Base-by-base conservation (phyloP, 2,329 filamentous ascomycete genomes). In the Aphanocladium album region DNA sequence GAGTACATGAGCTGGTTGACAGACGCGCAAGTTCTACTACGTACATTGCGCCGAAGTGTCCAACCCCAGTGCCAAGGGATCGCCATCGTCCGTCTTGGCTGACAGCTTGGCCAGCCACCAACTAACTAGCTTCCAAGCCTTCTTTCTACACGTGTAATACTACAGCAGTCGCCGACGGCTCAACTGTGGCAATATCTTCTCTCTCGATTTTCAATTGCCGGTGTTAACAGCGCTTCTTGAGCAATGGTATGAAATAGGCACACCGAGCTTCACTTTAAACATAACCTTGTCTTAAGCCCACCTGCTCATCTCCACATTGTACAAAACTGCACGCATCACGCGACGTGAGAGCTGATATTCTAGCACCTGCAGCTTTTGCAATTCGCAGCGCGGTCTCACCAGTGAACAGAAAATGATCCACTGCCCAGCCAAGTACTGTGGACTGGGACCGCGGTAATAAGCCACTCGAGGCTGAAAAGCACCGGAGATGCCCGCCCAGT, bases 381-480 rank as follows among this genome's bases (percentile, higher is more conserved):
- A 35, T 35, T 3, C 16, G 52, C 39, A 45, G 37, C 52, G 52
- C 52, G 21, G 50, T 27, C 39, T 27, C 35, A 23, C 16, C 21
- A 43, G 9, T 23, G 25, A 56, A 30, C 19, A 7, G 21, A 27
- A 5, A 19, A 1, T 52, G 49, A 46, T 53, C 39, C 57, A 59
- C 49, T 14, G 25, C 11, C 25, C 19, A n/a, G 12, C 19, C 46
- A n/a, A 35, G 30, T 9, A 25, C 16, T 14, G 21, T 7, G 45
- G 37, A 21, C 45, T 57, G 46, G 45, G 45, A 57, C 30, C 55
- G 45, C 55, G 55, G 55, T 27, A 50, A 57, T 17, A 41, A 39
- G 33, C 23, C 21, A 27, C 30, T 9, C 33, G 33, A 57, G 45
- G 55, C 33, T 47, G 9, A n/a, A 21, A n/a, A 35, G 16, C 54